A percentile compares a stretch with the other conserved stretches of the same genome.
These are phyloP conservation scores for Cryptosporidium xiaoi DNA, from an alignment of 169 alveolate genomes.

Conservation along the genomic window DNA sequence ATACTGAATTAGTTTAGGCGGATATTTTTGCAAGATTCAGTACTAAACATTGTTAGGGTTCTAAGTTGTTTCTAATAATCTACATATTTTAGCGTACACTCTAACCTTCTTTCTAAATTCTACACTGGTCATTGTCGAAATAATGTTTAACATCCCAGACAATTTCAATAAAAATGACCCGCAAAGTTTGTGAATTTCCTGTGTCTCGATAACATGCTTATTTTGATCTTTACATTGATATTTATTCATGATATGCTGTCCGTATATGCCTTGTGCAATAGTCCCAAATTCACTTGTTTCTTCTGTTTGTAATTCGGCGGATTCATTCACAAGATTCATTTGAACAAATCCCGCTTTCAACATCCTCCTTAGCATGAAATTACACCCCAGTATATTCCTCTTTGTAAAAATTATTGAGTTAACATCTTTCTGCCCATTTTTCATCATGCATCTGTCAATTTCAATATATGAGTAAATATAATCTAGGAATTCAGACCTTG, in stretches of 20 bases:
- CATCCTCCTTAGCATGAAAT: conserved; percentile 5
- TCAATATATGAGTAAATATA: not conserved
- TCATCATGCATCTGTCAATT: not conserved
- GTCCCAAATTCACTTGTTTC: too few relatives aligned
- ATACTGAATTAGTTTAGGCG: not conserved
- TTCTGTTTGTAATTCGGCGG: not conserved
- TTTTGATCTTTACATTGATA: too few relatives aligned
- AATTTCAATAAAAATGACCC: not conserved
- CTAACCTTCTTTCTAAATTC: not conserved
- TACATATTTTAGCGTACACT: conserved; percentile 6
- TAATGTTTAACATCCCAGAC: not conserved
- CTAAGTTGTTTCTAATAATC: conserved; percentile 4
- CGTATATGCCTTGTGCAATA: too few relatives aligned
- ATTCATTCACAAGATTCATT: not conserved
- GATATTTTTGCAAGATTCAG: too few relatives aligned
- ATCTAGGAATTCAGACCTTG: conserved; percentile 26
- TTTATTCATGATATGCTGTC: too few relatives aligned
- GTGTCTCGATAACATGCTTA: too few relatives aligned
- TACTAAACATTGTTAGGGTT: too few relatives aligned
- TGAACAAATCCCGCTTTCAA: conserved; percentile 1
- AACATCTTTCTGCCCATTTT: not conserved
- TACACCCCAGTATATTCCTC: conserved; percentile 14
- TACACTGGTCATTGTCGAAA: not conserved
- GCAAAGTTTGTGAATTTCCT: conserved; percentile 5
- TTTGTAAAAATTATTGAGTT: not conserved